These are phyloP conservation scores for Onygenales sp. DNA, from an alignment of 2,329 filamentous ascomycete species.

Conservation along the genomic window DNA sequence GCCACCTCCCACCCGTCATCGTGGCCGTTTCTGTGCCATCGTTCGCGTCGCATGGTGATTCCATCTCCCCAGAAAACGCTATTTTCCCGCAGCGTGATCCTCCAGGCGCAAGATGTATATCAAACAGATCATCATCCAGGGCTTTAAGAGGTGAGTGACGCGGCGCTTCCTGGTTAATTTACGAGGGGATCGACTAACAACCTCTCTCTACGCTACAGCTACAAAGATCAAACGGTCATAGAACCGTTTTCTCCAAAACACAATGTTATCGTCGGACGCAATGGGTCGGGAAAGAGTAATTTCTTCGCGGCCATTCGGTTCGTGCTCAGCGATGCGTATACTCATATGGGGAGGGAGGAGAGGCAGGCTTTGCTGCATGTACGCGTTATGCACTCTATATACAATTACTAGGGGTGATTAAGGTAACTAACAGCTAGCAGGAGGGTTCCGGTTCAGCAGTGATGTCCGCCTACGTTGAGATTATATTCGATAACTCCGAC, in stretches of 20 bases:
- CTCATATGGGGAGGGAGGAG: slow-evolving; percentile 90
- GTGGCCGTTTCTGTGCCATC: not conserved
- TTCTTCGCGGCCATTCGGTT: slow-evolving; percentile 99
- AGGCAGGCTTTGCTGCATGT: slow-evolving; percentile 86
- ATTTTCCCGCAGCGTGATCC: not conserved
- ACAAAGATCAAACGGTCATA: slow-evolving; percentile 98
- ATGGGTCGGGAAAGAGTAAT: slow-evolving; percentile 98
- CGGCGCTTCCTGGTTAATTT: not conserved
- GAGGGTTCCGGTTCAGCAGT: slow-evolving; percentile 96
- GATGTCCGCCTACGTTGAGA: slow-evolving; percentile 98
- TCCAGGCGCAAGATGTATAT: slow-evolving; percentile 73
- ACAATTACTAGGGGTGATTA: not conserved
- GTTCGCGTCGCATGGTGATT: slow-evolving; percentile 1
- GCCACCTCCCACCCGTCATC: not conserved
- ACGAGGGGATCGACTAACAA: slow-evolving; percentile 11
- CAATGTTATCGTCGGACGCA: slow-evolving; percentile 97
- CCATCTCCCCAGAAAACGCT: not conserved
- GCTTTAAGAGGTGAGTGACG: slow-evolving; percentile 84
- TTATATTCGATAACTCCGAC: slow-evolving; percentile 97
- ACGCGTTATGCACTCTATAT: slow-evolving; percentile 15
- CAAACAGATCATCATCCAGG: slow-evolving; percentile 99
- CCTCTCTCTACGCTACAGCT: slow-evolving; percentile 47
- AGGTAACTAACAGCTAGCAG: slow-evolving; percentile 29
- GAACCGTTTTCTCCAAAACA: slow-evolving; percentile 96
- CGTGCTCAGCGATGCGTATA: slow-evolving; percentile 95